Evolutionary conservation across 345 rosid genomes (phyloP).

Genomic region (Lepidium didymum): DNA sequence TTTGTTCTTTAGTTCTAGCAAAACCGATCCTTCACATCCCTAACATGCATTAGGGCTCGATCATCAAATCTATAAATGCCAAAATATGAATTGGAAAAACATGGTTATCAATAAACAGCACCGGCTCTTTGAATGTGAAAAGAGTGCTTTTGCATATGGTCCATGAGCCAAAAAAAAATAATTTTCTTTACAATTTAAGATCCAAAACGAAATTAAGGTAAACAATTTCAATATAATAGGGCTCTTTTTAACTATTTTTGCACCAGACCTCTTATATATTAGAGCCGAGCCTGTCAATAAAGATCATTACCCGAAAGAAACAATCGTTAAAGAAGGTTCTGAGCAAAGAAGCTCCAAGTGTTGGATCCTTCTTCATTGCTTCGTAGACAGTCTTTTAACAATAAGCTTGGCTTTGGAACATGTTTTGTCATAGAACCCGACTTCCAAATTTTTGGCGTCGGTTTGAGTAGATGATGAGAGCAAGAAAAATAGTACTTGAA

Average conservation of each 20-base stretch:
- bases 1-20: constrained; percentile 44
- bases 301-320: constrained; percentile 48
- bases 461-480: constrained; percentile 16
- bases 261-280: too few relatives aligned
- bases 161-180: too few relatives aligned
- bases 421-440: constrained; percentile 45
- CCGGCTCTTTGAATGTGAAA: too few relatives aligned
- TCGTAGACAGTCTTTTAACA: constrained; percentile 24
- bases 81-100: background rate
- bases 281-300: too few relatives aligned
- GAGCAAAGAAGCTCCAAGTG: constrained; percentile 52
- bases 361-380: constrained; percentile 34
- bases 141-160: too few relatives aligned
- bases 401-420: constrained; percentile 49
- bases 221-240: too few relatives aligned
- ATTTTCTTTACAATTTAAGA: too few relatives aligned
- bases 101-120: too few relatives aligned
- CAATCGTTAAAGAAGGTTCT: constrained; percentile 86
- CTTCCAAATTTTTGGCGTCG: constrained; percentile 30
- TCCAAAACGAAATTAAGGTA: too few relatives aligned
- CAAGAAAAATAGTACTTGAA: constrained; percentile 17
- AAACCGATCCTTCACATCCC: constrained; percentile 87
- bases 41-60: background rate
- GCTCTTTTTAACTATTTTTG: too few relatives aligned
- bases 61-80: background rate